These are phyloP conservation scores for Phytopythium montanum DNA, from an alignment of 352 stramenopile genomes.

Conservation along the genomic window DNA sequence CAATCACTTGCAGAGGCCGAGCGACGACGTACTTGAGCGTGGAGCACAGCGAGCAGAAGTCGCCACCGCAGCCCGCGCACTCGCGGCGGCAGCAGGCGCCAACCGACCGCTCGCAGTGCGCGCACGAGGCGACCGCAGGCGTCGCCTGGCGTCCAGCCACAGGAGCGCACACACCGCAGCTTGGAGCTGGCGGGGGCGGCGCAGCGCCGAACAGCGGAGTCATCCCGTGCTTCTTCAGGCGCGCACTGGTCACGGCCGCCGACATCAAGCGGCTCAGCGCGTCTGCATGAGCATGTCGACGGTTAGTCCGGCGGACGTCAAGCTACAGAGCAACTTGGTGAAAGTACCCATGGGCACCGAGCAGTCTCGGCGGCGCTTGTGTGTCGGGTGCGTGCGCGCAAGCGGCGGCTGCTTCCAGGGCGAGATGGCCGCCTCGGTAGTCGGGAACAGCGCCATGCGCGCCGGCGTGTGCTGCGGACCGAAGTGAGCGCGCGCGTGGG, in stretches of 20 bases:
- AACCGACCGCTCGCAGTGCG: slow-evolving; percentile 62
- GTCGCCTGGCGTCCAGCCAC: slow-evolving; percentile 14
- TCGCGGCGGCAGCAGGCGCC: slow-evolving; percentile 57
- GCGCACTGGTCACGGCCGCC: slow-evolving; percentile 57
- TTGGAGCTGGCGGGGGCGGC: slow-evolving; percentile 1
- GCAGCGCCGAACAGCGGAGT: slow-evolving; percentile 33
- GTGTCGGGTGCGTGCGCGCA: slow-evolving; percentile 12
- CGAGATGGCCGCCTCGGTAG: slow-evolving; percentile 33
- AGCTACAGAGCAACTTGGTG: too few relatives aligned
- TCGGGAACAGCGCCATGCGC: slow-evolving; percentile 11
- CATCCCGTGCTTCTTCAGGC: slow-evolving; percentile 66
- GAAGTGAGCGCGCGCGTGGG: not conserved
- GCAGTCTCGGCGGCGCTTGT: slow-evolving; percentile 66
- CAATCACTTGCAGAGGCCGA: too few relatives aligned
- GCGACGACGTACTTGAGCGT: slow-evolving; percentile 62
- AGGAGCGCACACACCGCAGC: slow-evolving; percentile 39
- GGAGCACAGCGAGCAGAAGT: slow-evolving; percentile 79
- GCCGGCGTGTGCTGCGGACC: slow-evolving; percentile 9
- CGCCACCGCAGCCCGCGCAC: slow-evolving; percentile 44
- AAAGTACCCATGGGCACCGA: slow-evolving; percentile 66
- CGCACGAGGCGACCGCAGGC: slow-evolving; percentile 28
- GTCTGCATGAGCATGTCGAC: slow-evolving; percentile 22
- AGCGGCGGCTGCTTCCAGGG: slow-evolving; percentile 44
- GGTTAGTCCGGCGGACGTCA: too few relatives aligned
- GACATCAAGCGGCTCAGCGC: slow-evolving; percentile 77